Conservation (phyloP, 2,329 filamentous ascomycete species). For the Geosmithia putterillii region DNA sequence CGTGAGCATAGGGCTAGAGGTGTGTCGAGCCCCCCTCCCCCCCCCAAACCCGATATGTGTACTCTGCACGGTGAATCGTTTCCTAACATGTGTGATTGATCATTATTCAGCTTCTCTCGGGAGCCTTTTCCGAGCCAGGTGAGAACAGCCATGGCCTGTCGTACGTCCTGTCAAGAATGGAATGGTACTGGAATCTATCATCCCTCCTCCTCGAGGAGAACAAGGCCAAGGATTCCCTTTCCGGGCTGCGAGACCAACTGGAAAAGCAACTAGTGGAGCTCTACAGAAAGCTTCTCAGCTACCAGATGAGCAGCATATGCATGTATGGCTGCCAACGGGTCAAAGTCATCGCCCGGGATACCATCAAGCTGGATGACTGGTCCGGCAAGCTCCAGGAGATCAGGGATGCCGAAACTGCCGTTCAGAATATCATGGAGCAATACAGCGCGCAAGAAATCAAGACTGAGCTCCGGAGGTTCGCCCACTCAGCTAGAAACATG, state of each 20-base stretch:
- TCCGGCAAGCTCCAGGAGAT: constrained; percentile 13
- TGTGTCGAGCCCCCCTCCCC: constrained; percentile 6
- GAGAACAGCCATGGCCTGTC: constrained; percentile 18
- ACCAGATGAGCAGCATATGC: constrained; percentile 26
- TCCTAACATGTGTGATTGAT: too few relatives aligned
- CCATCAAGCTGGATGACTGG: constrained; percentile 21
- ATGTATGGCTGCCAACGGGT: constrained; percentile 17
- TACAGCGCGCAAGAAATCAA: constrained; percentile 6
- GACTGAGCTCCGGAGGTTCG: constrained; percentile 4
- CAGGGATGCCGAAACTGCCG: constrained; percentile 11
- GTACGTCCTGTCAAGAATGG: constrained; percentile 21
- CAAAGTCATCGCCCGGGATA: constrained; percentile 13
- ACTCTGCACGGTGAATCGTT: too few relatives aligned
- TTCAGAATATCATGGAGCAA: constrained; percentile 6
- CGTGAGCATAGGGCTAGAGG: constrained; percentile 19
- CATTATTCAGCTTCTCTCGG: constrained; percentile 12
- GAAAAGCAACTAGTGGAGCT: constrained; percentile 17
- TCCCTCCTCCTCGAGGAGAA: constrained; percentile 12
- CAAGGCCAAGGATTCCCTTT: neutral
- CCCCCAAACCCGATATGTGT: neutral
- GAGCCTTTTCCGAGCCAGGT: constrained; percentile 11
- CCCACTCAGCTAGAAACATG: neutral
- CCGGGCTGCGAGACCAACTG: constrained; percentile 7
- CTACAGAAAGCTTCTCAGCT: constrained; percentile 23
- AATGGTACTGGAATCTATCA: constrained; percentile 23